These are phyloP conservation scores for Ambispora gerdemannii DNA, from an alignment of 192 early-diverging fungal species.

Conservation along the genomic window DNA sequence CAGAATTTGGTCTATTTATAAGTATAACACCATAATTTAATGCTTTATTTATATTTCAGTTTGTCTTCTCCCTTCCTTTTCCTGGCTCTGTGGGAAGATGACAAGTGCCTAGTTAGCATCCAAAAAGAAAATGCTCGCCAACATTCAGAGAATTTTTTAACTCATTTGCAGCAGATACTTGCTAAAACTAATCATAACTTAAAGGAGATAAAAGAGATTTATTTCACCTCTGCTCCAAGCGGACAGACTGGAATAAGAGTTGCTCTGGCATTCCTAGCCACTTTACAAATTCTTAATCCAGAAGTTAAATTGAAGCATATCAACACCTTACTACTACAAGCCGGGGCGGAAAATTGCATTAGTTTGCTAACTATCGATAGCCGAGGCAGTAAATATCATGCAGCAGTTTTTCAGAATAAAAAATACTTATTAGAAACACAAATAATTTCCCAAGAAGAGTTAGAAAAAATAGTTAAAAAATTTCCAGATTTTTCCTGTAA, in stretches of 20 bases:
- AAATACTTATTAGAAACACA: background rate
- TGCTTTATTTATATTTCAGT: constrained; percentile 7
- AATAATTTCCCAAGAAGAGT: background rate
- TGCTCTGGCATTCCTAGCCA: background rate
- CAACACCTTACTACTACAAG: background rate
- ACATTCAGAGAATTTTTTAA: background rate
- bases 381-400: background rate
- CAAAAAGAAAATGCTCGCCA: background rate
- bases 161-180: background rate
- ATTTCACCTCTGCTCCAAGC: background rate
- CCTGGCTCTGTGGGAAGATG: background rate
- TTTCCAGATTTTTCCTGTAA: too few relatives aligned
- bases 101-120: background rate
- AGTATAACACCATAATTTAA: too few relatives aligned
- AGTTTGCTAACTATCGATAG: background rate
- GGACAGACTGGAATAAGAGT: background rate
- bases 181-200: background rate
- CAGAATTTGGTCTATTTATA: too few relatives aligned
- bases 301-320: background rate
- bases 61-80: background rate
- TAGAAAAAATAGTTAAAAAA: too few relatives aligned
- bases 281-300: background rate
- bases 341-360: background rate
- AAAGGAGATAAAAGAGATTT: background rate
- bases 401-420: background rate